A percentile compares a stretch with the other conserved stretches of the same genome.
Conservation (phyloP, 768 basidiomycete genomes). For the Naematelia encephala region DNA sequence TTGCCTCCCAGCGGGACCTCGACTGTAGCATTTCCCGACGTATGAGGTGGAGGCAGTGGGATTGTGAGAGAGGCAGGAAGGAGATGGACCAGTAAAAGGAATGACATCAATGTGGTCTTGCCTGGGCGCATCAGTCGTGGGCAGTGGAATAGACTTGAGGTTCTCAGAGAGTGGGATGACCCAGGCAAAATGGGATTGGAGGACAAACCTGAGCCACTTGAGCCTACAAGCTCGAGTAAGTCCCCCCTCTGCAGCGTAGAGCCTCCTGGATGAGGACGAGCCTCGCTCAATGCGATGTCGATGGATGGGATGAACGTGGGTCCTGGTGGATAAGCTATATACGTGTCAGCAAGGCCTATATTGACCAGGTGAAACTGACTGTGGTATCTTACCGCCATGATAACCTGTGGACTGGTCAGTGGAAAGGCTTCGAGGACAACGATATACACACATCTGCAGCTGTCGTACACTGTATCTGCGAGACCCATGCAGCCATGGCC, state of each 20-base stretch:
- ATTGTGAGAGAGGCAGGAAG: conserved; percentile 25
- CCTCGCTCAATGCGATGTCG: conserved; percentile 24
- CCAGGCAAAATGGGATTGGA: no score
- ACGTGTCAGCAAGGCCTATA: no score
- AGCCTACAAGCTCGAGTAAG: conserved; percentile 36
- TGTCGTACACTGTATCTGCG: neutral
- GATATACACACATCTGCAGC: neutral
- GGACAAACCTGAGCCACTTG: conserved; percentile 35
- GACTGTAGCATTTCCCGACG: conserved; percentile 3
- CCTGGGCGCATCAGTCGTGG: conserved; percentile 18
- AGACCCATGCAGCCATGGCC: neutral
- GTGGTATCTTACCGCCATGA: neutral
- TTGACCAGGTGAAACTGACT: neutral
- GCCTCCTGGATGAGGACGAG: conserved; percentile 27
- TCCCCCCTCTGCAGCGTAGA: conserved; percentile 40
- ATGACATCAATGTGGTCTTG: conserved; percentile 34
- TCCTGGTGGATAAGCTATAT: no score
- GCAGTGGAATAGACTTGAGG: no score
- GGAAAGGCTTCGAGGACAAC: neutral
- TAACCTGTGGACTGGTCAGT: neutral
- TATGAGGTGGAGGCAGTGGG: conserved; percentile 5
- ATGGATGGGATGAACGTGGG: conserved; percentile 27
- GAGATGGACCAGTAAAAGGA: conserved; percentile 35
- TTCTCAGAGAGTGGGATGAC: no score
- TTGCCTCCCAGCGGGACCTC: conserved; percentile 30